Evolutionary conservation across 78 protist genomes (phyloP).

Genomic region (Cavenderia fasciculata): DNA sequence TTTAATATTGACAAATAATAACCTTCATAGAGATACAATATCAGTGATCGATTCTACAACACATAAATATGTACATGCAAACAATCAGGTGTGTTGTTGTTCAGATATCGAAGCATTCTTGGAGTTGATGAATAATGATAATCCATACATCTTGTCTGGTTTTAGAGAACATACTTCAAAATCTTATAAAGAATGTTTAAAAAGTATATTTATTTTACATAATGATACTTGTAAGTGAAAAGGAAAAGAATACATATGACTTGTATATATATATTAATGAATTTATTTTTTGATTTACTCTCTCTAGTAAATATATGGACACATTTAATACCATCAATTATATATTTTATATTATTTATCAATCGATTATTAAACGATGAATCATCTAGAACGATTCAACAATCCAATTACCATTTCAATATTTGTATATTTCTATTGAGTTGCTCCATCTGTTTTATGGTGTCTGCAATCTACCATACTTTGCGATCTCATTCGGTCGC

Average conservation of each 20-base stretch:
- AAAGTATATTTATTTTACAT: slow-evolving; percentile 13
- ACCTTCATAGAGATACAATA: no score
- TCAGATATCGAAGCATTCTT: slow-evolving; percentile 4
- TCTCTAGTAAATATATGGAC: slow-evolving; percentile 47
- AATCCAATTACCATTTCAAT: neutral
- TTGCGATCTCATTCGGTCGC: slow-evolving; percentile 20
- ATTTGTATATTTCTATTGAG: neutral
- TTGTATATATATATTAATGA: neutral
- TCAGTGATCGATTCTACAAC: no score
- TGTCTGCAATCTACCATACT: neutral
- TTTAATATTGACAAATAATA: no score
- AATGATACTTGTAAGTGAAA: slow-evolving; percentile 30
- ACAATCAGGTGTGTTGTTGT: slow-evolving; percentile 16
- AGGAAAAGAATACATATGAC: neutral
- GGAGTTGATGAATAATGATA: slow-evolving; percentile 35
- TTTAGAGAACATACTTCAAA: slow-evolving; percentile 25
- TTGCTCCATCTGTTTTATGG: slow-evolving; percentile 16
- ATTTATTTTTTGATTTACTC: neutral
- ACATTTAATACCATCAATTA: slow-evolving; percentile 22
- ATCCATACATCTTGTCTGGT: slow-evolving; percentile 33
- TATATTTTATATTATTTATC: neutral
- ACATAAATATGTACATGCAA: no score
- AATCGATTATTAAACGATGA: neutral
- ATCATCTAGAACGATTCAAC: neutral
- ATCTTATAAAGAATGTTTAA: slow-evolving; percentile 34